Conservation (phyloP, 2,329 filamentous ascomycete species). For the Pyrenochaeta sp. region DNA sequence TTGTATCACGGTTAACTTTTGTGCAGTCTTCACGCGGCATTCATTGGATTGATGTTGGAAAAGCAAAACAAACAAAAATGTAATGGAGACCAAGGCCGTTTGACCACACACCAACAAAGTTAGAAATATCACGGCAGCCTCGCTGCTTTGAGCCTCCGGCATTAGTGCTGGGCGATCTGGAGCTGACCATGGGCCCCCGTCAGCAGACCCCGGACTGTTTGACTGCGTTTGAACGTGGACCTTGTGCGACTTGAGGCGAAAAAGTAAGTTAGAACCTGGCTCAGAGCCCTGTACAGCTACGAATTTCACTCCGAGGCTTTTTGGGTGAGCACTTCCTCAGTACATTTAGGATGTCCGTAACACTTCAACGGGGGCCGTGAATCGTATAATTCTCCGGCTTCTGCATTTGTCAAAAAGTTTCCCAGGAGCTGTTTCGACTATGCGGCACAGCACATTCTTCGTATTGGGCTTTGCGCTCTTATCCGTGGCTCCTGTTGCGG, state of each 20-base stretch:
- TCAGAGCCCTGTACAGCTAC: not conserved
- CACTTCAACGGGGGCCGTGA: not conserved
- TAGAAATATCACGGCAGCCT: not conserved
- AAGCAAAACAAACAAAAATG: not conserved
- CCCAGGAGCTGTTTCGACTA: not conserved
- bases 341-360: constrained; percentile 1
- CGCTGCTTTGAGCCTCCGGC: not conserved
- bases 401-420: not conserved
- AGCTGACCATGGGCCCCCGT: not conserved
- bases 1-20: not conserved
- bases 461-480: not conserved
- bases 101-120: not conserved
- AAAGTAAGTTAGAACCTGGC: constrained; percentile 1
- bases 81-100: not conserved
- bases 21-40: not conserved
- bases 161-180: not conserved
- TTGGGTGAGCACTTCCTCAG: not conserved
- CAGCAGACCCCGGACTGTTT: not conserved
- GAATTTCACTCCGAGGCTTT: not conserved
- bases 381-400: not conserved
- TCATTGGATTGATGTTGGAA: not conserved
- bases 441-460: not conserved
- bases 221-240: not conserved
- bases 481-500: not conserved
- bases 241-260: not conserved